A percentile compares a stretch with the other conserved stretches of the same genome.
Conservation (phyloP, 2,329 filamentous ascomycete genomes). For the Nothophoma quercina region DNA sequence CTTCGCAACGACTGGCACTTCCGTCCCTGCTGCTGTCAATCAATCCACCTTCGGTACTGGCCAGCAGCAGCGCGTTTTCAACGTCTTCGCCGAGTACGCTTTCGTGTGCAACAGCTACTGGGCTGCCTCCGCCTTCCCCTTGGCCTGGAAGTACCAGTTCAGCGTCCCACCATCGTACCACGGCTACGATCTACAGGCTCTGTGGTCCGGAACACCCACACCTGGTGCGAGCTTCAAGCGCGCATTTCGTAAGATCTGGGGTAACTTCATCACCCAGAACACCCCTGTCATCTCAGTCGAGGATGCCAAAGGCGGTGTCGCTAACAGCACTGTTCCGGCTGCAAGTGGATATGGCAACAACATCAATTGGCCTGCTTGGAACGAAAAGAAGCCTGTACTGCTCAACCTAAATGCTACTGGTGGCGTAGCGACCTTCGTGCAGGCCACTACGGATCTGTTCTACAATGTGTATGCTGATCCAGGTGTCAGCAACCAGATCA, state of each 20-base stretch:
- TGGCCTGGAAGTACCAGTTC: conserved; percentile 47
- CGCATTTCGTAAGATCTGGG: conserved; percentile 46
- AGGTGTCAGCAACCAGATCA: conserved; percentile 41
- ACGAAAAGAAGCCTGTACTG: conserved; percentile 24
- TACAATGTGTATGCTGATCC: conserved; percentile 42
- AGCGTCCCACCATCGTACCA: conserved; percentile 39
- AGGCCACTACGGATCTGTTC: conserved; percentile 34
- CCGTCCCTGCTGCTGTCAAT: conserved; percentile 36
- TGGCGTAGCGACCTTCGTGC: conserved; percentile 25
- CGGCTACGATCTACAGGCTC: conserved; percentile 42
- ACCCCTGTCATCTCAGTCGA: conserved; percentile 36
- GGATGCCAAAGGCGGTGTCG: conserved; percentile 37
- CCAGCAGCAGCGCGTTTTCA: conserved; percentile 49
- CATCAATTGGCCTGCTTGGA: conserved; percentile 42
- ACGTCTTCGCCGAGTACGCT: conserved; percentile 56
- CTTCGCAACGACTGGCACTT: conserved; percentile 36
- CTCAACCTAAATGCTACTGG: conserved; percentile 43
- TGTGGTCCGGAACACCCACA: conserved; percentile 34
- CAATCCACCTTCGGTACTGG: conserved; percentile 41
- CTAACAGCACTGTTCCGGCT: conserved; percentile 32
- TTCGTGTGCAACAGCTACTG: conserved; percentile 53
- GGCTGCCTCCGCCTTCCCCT: conserved; percentile 47
- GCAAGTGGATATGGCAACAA: conserved; percentile 19
- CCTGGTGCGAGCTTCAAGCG: conserved; percentile 41
- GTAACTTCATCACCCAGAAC: conserved; percentile 40